Conservation (phyloP, 2,329 filamentous ascomycete species). For the Aureobasidium musti region DNA sequence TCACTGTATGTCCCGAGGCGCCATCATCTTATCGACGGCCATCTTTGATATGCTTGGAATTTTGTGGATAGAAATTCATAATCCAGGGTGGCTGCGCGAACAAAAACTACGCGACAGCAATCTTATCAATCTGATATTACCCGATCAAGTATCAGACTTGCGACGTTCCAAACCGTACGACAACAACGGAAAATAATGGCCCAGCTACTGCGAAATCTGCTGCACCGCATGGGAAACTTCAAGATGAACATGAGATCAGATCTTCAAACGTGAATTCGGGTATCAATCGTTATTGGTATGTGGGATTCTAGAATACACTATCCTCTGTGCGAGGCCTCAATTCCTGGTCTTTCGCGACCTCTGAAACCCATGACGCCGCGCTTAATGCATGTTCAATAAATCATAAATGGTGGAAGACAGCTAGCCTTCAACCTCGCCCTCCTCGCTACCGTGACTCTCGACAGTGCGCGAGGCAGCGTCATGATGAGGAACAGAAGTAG, state of each 20-base stretch:
- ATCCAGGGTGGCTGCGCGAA: not conserved
- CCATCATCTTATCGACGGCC: not conserved
- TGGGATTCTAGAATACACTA: conserved; percentile 7
- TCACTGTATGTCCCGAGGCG: conserved; percentile 12
- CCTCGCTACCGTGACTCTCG: conserved; percentile 46
- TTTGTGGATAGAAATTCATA: not conserved
- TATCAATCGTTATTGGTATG: conserved; percentile 18
- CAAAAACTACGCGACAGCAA: not conserved
- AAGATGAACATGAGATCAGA: not conserved
- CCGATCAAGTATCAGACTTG: not conserved
- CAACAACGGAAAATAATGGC: not conserved
- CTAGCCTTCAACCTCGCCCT: conserved; percentile 53
- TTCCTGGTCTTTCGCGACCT: conserved; percentile 1
- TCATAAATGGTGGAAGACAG: not conserved
- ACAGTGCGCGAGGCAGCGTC: conserved; percentile 23
- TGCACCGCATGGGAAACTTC: not conserved
- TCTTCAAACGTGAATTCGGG: not conserved
- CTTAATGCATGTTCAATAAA: conserved; percentile 39
- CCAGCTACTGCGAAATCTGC: not conserved
- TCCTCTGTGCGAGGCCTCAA: conserved; percentile 9
- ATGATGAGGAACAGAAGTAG: not conserved
- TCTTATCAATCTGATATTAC: conserved; percentile 1
- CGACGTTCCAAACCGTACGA: not conserved
- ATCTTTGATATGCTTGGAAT: not conserved
- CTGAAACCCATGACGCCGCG: conserved; percentile 35